Conservation (phyloP, 2,329 filamentous ascomycete genomes). For the Nemania diffusa region DNA sequence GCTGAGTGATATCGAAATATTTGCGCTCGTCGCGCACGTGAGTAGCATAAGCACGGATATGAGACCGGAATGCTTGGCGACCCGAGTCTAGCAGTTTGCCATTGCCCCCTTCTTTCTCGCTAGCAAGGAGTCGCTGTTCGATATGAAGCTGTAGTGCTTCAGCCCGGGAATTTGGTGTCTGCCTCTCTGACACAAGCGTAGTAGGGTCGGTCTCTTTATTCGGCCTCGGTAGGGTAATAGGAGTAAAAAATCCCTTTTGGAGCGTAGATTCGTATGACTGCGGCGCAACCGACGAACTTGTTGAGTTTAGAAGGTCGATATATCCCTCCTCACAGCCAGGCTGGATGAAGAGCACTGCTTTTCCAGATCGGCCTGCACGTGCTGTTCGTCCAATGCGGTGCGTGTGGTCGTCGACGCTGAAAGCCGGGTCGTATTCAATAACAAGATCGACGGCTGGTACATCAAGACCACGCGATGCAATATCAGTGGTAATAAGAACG, state of each 20-base stretch:
- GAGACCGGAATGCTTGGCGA: constrained; percentile 86
- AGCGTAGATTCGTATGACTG: constrained; percentile 66
- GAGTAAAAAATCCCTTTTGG: constrained; percentile 72
- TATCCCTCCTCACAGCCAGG: constrained; percentile 95
- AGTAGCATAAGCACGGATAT: constrained; percentile 94
- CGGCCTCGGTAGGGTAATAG: constrained; percentile 68
- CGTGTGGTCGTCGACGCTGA: constrained; percentile 91
- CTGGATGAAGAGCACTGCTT: constrained; percentile 88
- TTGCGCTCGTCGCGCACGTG: constrained; percentile 85
- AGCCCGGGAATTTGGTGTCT: constrained; percentile 60
- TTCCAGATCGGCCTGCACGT: constrained; percentile 87
- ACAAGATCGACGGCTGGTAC: constrained; percentile 94
- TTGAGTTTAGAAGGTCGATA: constrained; percentile 73
- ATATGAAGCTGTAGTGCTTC: constrained; percentile 69
- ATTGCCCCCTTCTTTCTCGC: constrained; percentile 41
- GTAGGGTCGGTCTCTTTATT: constrained; percentile 71
- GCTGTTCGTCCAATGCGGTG: constrained; percentile 96
- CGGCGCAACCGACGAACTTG: constrained; percentile 57
- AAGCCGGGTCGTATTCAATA: constrained; percentile 95
- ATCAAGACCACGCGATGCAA: constrained; percentile 94
- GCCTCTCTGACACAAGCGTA: constrained; percentile 53
- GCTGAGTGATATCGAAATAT: constrained; percentile 89
- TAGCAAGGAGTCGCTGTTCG: constrained; percentile 66
- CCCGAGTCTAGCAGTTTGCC: constrained; percentile 79
- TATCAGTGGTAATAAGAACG: constrained; percentile 92